Conservation (phyloP, 2,329 filamentous ascomycete genomes). For the Monosporascus sp. region DNA sequence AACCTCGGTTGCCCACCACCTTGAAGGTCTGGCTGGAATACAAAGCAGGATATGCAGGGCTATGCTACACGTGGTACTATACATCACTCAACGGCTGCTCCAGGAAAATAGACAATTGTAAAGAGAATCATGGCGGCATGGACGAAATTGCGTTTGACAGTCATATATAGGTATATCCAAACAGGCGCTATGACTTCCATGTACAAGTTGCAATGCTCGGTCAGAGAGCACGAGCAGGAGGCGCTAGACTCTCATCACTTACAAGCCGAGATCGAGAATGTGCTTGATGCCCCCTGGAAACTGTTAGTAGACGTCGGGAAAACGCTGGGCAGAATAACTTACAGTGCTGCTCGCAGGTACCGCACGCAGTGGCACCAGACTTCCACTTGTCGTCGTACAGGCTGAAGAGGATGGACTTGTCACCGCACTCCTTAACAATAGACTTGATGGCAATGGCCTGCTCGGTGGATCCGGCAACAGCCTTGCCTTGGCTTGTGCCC, state of each 20-base stretch:
- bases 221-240: no score
- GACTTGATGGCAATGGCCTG: constrained; percentile 68
- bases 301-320: background rate
- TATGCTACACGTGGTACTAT: no score
- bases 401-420: constrained; percentile 74
- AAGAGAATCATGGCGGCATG: no score
- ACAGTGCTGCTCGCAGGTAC: constrained; percentile 70
- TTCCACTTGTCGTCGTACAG: constrained; percentile 82
- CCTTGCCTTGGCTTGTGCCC: constrained; percentile 66
- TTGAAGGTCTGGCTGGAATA: background rate
- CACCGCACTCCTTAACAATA: constrained; percentile 62
- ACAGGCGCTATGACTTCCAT: no score
- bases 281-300: constrained; percentile 6
- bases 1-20: background rate
- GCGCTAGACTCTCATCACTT: background rate
- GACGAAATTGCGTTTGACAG: no score
- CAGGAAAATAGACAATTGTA: no score
- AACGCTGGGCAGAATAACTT: constrained; percentile 29
- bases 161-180: no score
- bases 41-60: no score
- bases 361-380: constrained; percentile 53
- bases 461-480: constrained; percentile 60
- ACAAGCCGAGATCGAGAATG: constrained; percentile 7
- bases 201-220: no score
- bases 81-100: no score